phyloP scores from a whole-genome alignment of 2,329 filamentous ascomycete species.

The Nectriaceae sp. region DNA sequence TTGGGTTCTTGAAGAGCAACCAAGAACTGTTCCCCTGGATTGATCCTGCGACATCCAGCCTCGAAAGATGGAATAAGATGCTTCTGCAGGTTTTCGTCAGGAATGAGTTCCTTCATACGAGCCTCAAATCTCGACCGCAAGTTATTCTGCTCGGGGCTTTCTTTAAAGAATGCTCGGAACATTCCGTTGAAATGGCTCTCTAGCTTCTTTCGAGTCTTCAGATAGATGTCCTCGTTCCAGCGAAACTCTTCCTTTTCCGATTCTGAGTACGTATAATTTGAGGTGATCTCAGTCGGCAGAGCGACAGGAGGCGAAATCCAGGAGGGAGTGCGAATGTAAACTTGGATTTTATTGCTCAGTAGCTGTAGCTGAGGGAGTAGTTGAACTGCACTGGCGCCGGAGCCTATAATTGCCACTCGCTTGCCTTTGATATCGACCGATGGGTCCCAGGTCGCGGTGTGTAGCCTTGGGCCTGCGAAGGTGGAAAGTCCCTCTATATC shows the following conservation, averaged over 20 bases:
- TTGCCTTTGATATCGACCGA: slow-evolving; percentile 37
- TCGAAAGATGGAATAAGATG: slow-evolving; percentile 24
- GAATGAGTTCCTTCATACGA: slow-evolving; percentile 17
- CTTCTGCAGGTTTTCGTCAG: slow-evolving; percentile 12
- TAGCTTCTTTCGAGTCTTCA: slow-evolving; percentile 34
- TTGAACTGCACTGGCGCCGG: slow-evolving; percentile 38
- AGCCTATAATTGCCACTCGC: slow-evolving; percentile 40
- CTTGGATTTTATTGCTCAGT: slow-evolving; percentile 39
- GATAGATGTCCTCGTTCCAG: slow-evolving; percentile 6
- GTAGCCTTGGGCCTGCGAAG: slow-evolving; percentile 48
- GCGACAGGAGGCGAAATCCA: slow-evolving; percentile 42
- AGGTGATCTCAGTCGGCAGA: slow-evolving; percentile 3
- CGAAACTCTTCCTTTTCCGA: slow-evolving; percentile 13
- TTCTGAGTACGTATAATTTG: slow-evolving; percentile 14
- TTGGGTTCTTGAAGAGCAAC: slow-evolving; percentile 42
- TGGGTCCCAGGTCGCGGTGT: slow-evolving; percentile 47
- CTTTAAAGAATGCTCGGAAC: slow-evolving; percentile 42
- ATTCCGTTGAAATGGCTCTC: slow-evolving; percentile 42
- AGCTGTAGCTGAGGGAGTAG: slow-evolving; percentile 45
- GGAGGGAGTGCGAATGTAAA: slow-evolving; percentile 48
- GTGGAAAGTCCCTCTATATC: slow-evolving; percentile 46
- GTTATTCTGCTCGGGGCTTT: slow-evolving; percentile 18
- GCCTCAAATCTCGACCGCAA: slow-evolving; percentile 12
- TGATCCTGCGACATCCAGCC: slow-evolving; percentile 26
- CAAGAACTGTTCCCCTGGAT: slow-evolving; percentile 43